Evolutionary conservation across 768 basidiomycete species (phyloP), one percentile per base, ranked within the genome.

Genomic region (Lentinula guzmanii): DNA sequence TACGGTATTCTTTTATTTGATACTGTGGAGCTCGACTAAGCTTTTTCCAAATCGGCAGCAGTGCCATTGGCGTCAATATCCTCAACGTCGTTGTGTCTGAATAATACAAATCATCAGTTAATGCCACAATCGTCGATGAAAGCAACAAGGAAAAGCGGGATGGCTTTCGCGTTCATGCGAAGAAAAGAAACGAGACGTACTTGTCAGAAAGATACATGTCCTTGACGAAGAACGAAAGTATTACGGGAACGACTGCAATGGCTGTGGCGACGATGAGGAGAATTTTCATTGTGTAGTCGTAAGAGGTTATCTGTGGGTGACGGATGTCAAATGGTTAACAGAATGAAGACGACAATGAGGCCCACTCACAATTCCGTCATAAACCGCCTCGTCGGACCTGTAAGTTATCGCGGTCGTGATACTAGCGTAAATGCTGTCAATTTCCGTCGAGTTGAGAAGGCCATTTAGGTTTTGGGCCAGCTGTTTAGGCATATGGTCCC

Each of bases 191-290:
- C 15, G 10, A 43, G 24, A 59, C 58, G 43, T 85, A 85, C 46
- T 70, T 72, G 64, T 83, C 79, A 39, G 77, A 76, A 60, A 86
- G 79, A 60, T 75, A 71, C 70, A 79, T 79, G 65, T 84, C 71
- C 48, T 76, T 75, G 68, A 81, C 78, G 52, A 78, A 68, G 58
- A 83, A 66, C 16, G 82, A 73, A 61, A 77, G 74, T n/a, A 78
- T 45, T 53, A 84, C 69, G 16, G 84, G 83, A 2, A 84, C 64
- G 62, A 83, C 69, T 65, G 77, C 74, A 45, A 78, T 66, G 18
- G 69, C 69, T 41, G 75, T 73, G 4, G 77, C 77, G 1, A 75
- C 73, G 35, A 74, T 71, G 50, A 82, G 70, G 62, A 80, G 74
- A 37, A 77, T 61, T 33, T 68, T 71, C 74, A 76, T 76, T 51